Base-by-base conservation (phyloP, 345 rosid genomes). In the Euphorbia pulcherrima region DNA sequence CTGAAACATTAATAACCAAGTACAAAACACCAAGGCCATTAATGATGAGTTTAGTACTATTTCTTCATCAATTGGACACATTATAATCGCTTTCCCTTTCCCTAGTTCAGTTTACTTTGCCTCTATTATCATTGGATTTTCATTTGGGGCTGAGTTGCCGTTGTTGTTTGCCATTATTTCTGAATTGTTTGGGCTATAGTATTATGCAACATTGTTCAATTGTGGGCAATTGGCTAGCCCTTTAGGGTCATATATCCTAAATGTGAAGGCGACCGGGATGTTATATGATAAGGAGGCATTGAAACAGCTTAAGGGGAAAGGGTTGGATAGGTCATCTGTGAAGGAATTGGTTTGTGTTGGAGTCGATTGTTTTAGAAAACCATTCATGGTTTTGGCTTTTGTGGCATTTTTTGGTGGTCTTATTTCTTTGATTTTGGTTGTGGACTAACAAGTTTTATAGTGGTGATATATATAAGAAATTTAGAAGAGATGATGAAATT, bases 151-250 rank as follows among this genome's bases (percentile, higher is more conserved):
- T 3, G 91, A 92, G 54, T 66, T 90, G 59, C 88, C 98, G 0
- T 7, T 92, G 62, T 82, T 88, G 12, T 88, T 86, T 59, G 87
- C 94, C 2, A 90, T 92, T 63, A 90, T 90, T 35, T 92, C 96
- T 0, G 98, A 92, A 75, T 92, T 92, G 6, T 92, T 92, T 47
- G 96, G 98, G 6, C 87, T 92, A 0, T 90, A 88, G 76, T 86
- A 92, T 78, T 92, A 83, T 86, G 86, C 96, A n/a, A 92, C 98
- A 37, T 69, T 92, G 83, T 92, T 88, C 86, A 90, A 92, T 48
- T 92, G 98, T 65, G 96, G 95, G 20, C 96, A 88, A 55, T 56
- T 89, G 30, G 92, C 96, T 3, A 90, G 92, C 24, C 98, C 98
- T n/a, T 79, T 92, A 0, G 98, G 98, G 0, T 89, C 98, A 0